phyloP scores from a whole-genome alignment of 805 yeast genomes.

The Yamadazyma scolyti region DNA sequence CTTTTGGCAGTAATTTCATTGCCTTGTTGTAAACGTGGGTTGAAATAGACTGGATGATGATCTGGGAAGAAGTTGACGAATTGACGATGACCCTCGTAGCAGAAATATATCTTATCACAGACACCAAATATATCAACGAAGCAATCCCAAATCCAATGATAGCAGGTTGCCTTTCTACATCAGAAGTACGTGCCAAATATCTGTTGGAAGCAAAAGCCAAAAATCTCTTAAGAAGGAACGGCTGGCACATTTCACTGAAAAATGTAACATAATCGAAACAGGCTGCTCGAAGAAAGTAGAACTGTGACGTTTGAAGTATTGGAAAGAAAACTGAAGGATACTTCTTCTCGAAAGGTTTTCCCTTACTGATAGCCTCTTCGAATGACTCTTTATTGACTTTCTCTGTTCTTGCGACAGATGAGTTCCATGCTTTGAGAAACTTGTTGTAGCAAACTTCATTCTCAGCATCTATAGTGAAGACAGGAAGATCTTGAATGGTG shows the following conservation, averaged over 20 bases:
- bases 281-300: slow-evolving; percentile 4
- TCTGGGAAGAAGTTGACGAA: slow-evolving; percentile 11
- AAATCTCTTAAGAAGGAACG: slow-evolving; percentile 11
- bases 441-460: slow-evolving; percentile 14
- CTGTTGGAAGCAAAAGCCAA: slow-evolving; percentile 11
- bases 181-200: slow-evolving; percentile 1
- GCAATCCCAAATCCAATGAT: slow-evolving; percentile 25
- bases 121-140: slow-evolving; percentile 19
- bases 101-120: slow-evolving; percentile 19
- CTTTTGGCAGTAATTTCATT: slow-evolving; percentile 63
- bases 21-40: slow-evolving; percentile 61
- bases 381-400: slow-evolving; percentile 8
- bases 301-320: slow-evolving; percentile 1
- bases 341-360: slow-evolving; percentile 12
- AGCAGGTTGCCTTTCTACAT: slow-evolving; percentile 16
- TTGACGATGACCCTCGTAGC: slow-evolving; percentile 18
- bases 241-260: slow-evolving; percentile 11
- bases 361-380: slow-evolving; percentile 9
- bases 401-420: slow-evolving; percentile 12
- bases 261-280: slow-evolving; percentile 10
- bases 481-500: slow-evolving; percentile 60
- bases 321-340: slow-evolving; percentile 11
- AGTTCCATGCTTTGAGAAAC: slow-evolving; percentile 22
- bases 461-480: slow-evolving; percentile 17
- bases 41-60: slow-evolving; percentile 18